These are phyloP conservation scores for Thielaviopsis musarum DNA, from an alignment of 2,329 filamentous ascomycete species.

Conservation along the genomic window DNA sequence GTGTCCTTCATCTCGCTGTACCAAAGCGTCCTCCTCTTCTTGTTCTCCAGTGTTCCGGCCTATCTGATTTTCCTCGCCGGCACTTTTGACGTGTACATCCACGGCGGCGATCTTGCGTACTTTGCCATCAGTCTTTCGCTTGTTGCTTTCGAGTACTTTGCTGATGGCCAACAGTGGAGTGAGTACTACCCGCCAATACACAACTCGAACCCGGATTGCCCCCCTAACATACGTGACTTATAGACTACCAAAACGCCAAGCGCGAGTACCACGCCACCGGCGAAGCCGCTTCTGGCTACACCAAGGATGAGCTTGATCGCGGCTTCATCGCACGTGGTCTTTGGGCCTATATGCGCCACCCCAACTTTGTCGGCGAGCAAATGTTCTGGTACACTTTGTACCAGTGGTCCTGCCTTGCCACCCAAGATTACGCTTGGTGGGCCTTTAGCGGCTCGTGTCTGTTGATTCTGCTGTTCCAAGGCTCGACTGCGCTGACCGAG, in stretches of 20 bases:
- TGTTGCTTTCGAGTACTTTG: constrained; percentile 54
- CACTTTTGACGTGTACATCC: constrained; percentile 37
- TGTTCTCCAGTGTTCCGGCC: constrained; percentile 57
- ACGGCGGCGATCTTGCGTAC: constrained; percentile 30
- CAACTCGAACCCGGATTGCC: constrained; percentile 8
- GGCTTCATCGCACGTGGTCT: constrained; percentile 76
- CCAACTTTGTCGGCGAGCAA: constrained; percentile 90
- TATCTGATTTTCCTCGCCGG: constrained; percentile 67
- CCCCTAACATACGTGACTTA: neutral
- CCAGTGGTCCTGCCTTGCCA: constrained; percentile 68
- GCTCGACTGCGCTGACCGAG: constrained; percentile 79
- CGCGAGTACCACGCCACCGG: constrained; percentile 54
- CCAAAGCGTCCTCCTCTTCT: constrained; percentile 68
- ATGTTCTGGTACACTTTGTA: constrained; percentile 78
- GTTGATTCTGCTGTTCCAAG: constrained; percentile 72
- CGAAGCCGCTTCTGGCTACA: constrained; percentile 48
- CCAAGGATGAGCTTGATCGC: constrained; percentile 64
- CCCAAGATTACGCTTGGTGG: constrained; percentile 61
- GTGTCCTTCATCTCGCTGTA: constrained; percentile 72
- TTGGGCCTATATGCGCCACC: constrained; percentile 79
- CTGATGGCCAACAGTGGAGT: constrained; percentile 89
- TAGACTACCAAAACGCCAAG: constrained; percentile 71
- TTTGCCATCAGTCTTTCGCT: constrained; percentile 30
- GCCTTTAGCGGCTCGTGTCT: constrained; percentile 49
- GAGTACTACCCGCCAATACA: constrained; percentile 17